Percentiles rank a stretch among this genome's conserved stretches.
Evolutionary conservation across 1,139 yeast genomes (phyloP).

Genomic region (Blastobotrys indianensis): DNA sequence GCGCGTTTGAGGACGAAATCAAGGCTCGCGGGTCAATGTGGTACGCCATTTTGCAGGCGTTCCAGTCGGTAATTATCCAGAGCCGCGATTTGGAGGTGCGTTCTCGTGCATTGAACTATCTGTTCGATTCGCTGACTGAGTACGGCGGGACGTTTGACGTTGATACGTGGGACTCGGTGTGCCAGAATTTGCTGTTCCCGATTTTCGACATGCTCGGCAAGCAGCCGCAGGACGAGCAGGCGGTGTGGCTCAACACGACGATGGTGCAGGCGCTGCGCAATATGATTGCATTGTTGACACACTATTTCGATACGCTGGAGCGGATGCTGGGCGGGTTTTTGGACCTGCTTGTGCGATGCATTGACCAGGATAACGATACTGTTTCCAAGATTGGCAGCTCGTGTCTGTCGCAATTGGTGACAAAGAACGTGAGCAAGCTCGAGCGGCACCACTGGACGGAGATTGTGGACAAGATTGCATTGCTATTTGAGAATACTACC

Average conservation of each 20-base stretch:
- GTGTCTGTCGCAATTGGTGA: slow-evolving; percentile 71
- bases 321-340: slow-evolving; percentile 72
- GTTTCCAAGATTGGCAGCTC: slow-evolving; percentile 92
- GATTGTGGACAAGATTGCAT: slow-evolving; percentile 56
- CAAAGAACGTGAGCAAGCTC: slow-evolving; percentile 68
- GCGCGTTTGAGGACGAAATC: slow-evolving; percentile 15
- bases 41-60: slow-evolving; percentile 81
- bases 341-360: slow-evolving; percentile 73
- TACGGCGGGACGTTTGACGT: slow-evolving; percentile 72
- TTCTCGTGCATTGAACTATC: slow-evolving; percentile 73
- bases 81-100: slow-evolving; percentile 94
- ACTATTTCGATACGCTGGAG: slow-evolving; percentile 69
- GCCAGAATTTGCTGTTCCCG: slow-evolving; percentile 78
- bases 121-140: slow-evolving; percentile 75
- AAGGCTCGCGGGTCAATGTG: slow-evolving; percentile 32
- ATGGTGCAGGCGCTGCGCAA: slow-evolving; percentile 91
- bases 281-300: slow-evolving; percentile 75
- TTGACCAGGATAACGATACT: slow-evolving; percentile 94
- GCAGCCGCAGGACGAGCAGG: slow-evolving; percentile 67
- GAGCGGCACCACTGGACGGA: slow-evolving; percentile 65
- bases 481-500: slow-evolving; percentile 73
- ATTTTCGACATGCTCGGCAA: slow-evolving; percentile 76
- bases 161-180: slow-evolving; percentile 77
- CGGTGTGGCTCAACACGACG: slow-evolving; percentile 95
- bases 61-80: slow-evolving; percentile 84